Conservation (phyloP, 345 rosid species). For the Combretum micranthum region DNA sequence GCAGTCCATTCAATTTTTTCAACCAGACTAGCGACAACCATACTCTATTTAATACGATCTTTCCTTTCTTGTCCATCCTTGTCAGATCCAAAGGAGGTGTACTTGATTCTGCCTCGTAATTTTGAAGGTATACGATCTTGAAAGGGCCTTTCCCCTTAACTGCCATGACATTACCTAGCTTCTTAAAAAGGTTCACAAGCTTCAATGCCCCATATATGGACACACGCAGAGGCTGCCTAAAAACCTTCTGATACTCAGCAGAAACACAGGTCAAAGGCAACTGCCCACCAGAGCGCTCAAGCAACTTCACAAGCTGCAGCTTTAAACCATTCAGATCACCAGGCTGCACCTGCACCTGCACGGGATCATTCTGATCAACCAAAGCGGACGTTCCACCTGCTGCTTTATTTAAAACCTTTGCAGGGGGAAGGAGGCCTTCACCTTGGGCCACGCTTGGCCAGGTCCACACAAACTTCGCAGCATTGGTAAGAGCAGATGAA, state of each 20-base stretch:
- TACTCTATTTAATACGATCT: too few species aligned
- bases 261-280: slow-evolving; percentile 70
- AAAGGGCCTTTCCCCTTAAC: slow-evolving; percentile 70
- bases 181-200: slow-evolving; percentile 84
- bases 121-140: slow-evolving; percentile 61
- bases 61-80: slow-evolving; percentile 58
- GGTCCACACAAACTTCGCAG: slow-evolving; percentile 94
- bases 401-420: slow-evolving; percentile 40
- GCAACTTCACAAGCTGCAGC: slow-evolving; percentile 68
- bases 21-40: too few species aligned
- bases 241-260: slow-evolving; percentile 63
- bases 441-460: slow-evolving; percentile 96
- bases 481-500: slow-evolving; percentile 79
- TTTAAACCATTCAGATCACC: slow-evolving; percentile 85
- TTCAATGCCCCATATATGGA: slow-evolving; percentile 66
- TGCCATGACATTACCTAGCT: slow-evolving; percentile 59
- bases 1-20: too few species aligned
- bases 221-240: slow-evolving; percentile 69
- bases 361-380: slow-evolving; percentile 49
- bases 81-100: slow-evolving; percentile 38
- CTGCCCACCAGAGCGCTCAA: slow-evolving; percentile 79
- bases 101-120: slow-evolving; percentile 42
- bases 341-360: slow-evolving; percentile 94
- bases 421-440: slow-evolving; percentile 69
- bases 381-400: slow-evolving; percentile 26